Conservation (phyloP, 2,329 filamentous ascomycete species). For the Fusarium luffae region DNA sequence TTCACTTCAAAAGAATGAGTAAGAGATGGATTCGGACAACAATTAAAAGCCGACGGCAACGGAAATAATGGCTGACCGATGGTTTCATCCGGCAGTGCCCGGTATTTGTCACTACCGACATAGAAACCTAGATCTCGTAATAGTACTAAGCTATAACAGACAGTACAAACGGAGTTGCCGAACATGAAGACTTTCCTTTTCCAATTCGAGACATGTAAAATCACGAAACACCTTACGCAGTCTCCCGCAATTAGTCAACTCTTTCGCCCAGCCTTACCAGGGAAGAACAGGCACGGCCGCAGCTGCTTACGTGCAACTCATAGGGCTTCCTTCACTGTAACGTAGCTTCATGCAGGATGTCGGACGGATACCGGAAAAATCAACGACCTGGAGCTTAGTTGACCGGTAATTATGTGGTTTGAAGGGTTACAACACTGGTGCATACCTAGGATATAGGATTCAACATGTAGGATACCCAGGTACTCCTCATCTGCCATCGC, state of each 20-base stretch:
- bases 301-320: background rate
- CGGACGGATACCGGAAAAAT: background rate
- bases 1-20: background rate
- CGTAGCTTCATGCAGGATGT: background rate
- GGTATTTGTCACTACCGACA: conserved; percentile 1
- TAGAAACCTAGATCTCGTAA: too few relatives aligned
- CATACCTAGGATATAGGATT: background rate
- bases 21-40: background rate
- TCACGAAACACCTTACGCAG: background rate
- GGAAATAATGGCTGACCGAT: conserved; percentile 9
- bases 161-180: background rate
- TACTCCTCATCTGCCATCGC: background rate
- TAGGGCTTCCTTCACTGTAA: background rate
- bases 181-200: background rate
- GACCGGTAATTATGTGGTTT: background rate
- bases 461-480: background rate
- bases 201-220: background rate
- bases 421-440: background rate
- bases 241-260: background rate
- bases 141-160: background rate
- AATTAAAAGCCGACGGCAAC: conserved; percentile 12
- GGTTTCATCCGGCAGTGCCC: conserved; percentile 12
- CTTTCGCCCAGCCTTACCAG: background rate
- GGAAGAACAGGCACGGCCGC: background rate
- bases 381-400: background rate